Evolutionary conservation across 805 yeast species (phyloP), one percentile per base, ranked within the genome.

Genomic region (Metschnikowia picachoensis): DNA sequence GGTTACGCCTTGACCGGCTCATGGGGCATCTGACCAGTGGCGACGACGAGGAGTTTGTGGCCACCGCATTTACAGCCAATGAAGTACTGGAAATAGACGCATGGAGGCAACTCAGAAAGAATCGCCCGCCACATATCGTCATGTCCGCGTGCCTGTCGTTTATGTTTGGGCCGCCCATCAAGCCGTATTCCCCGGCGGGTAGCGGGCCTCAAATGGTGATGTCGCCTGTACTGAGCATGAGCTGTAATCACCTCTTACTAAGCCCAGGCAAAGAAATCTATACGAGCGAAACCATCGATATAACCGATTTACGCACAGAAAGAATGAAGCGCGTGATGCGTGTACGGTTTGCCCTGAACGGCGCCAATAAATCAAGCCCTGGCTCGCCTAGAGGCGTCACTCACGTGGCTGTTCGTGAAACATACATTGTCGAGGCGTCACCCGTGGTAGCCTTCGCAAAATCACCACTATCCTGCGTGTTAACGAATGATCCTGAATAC

Each of bases 111-210:
- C 41, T 44, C 37, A 44, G 37, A 20, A 36, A 41, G 25, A 35
- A 32, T 15, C 20, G 36, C 13, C 14, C 43, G 8, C 43, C 43
- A 4, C 28, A 20, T 17, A 13, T 44, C 25, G 10, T 44, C 28
- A 17, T 44, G 41, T 39, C 48, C 13, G 33, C 48, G 13, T 44
- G 48, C 25, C 48, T 44, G 48, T 44, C 48, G 4, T 44, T 44
- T 31, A 32, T 29, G 20, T 44, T 44, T 14, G 48, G 48, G 4
- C 48, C 44, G 10, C 48, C 48, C 10, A 39, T 44, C 25, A 44
- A 31, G 35, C 48, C 48, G 6, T 44, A 35, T 15, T 40, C 48
- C 3, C 48, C 48, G 4, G 40, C 37, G 12, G 35, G 40, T 14
- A 35, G 16, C 20, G 39, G 32, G 12, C 44, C 48, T 8, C 48